Evolutionary conservation across 345 rosid genomes (phyloP).

Genomic region (Arabis alpina): DNA sequence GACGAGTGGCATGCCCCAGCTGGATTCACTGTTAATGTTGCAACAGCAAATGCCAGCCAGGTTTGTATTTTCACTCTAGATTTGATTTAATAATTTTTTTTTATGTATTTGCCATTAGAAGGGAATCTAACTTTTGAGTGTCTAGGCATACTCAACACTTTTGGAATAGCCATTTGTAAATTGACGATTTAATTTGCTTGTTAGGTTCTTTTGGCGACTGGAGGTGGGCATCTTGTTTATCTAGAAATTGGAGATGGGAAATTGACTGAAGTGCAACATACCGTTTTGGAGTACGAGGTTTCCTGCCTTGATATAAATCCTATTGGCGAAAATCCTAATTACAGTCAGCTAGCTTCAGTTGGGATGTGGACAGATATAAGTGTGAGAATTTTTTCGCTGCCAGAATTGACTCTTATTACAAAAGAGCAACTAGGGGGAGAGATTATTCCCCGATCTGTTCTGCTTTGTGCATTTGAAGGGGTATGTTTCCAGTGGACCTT

Average conservation of each 20-base stretch:
- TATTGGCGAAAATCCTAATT: conserved; percentile 75
- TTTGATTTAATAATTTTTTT: too few relatives aligned
- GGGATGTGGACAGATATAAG: conserved; percentile 99
- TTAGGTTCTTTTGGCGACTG: conserved; percentile 95
- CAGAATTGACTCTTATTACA: conserved; percentile 81
- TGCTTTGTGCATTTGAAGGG: conserved; percentile 97
- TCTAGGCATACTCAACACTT: conserved; percentile 5
- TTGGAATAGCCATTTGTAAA: background rate
- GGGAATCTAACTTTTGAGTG: conserved; percentile 11
- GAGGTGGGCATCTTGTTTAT: conserved; percentile 94
- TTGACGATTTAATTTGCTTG: conserved; percentile 12
- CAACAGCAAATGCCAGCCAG: conserved; percentile 97
- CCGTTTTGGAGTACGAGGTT: conserved; percentile 80
- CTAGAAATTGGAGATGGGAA: conserved; percentile 88
- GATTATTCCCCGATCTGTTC: conserved; percentile 95
- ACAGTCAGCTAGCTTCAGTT: conserved; percentile 90
- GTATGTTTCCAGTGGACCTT: conserved; percentile 49
- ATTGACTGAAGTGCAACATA: conserved; percentile 71
- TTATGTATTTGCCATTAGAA: background rate
- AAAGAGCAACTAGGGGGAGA: conserved; percentile 96
- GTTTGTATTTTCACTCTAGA: conserved; percentile 47
- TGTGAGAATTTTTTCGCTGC: conserved; percentile 86
- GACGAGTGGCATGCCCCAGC: conserved; percentile 83
- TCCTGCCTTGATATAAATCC: conserved; percentile 98
- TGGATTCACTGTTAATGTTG: conserved; percentile 89